Evolutionary conservation across 1,284 basidiomycete species (phyloP).

Genomic region (Sanghuangporus weigelae): DNA sequence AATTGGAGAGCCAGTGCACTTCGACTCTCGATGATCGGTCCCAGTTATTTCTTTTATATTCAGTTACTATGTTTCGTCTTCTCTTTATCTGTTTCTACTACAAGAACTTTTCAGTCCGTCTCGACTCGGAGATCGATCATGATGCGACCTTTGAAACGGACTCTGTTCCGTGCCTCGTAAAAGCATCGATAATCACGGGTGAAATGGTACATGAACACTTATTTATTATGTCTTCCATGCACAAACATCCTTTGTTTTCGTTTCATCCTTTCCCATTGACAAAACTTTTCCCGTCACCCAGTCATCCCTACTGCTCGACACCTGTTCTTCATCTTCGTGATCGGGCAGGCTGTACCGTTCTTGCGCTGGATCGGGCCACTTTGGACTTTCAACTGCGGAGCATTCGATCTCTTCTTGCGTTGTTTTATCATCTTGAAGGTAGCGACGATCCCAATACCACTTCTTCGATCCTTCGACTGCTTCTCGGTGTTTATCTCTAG

Average conservation of each 20-base stretch:
- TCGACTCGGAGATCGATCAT: neutral
- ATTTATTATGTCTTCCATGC: neutral
- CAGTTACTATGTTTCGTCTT: neutral
- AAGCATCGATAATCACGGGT: neutral
- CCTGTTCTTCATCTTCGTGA: neutral
- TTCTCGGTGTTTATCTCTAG: constrained; percentile 7
- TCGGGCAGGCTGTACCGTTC: neutral
- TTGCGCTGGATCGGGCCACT: neutral
- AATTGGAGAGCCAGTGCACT: neutral
- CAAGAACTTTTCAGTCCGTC: neutral
- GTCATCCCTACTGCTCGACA: neutral
- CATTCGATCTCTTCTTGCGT: neutral
- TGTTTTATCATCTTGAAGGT: neutral
- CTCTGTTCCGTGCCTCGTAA: neutral
- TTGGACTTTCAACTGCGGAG: neutral
- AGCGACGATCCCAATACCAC: neutral
- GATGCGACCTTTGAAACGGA: neutral
- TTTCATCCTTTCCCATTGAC: neutral
- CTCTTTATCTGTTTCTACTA: neutral
- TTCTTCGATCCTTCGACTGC: constrained; percentile 1
- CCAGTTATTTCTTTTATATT: no score
- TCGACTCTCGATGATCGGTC: neutral
- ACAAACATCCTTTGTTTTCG: neutral
- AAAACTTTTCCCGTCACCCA: neutral
- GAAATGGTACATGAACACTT: neutral